Evolutionary conservation across 2,329 filamentous ascomycete genomes (phyloP), one percentile per base, ranked within the genome.

Genomic region (Mycocentrospora acerina): DNA sequence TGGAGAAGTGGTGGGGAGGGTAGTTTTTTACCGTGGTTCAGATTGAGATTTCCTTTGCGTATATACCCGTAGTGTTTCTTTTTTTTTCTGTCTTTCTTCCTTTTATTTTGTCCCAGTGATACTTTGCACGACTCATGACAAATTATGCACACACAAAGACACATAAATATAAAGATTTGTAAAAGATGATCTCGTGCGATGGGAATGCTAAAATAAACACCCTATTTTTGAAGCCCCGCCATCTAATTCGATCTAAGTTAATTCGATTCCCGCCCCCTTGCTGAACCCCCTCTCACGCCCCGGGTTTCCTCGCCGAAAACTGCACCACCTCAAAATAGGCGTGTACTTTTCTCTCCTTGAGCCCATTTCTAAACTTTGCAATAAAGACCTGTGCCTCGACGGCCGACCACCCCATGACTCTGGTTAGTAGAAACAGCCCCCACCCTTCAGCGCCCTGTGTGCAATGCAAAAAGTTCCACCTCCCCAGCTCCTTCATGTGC

Each of bases 351-450:
- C 51, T 58, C 31, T 55, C 56, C 40, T 57, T 59, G 13, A 66
- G 33, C 2, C 64, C 63, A n/a, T 51, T 48, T 17, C 51, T 46
- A 9, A 62, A 60, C 45, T 57, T 59, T 6, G 58, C 58, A 40
- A 67, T 55, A 35, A 75, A 69, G 3, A 73, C 53, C 39, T 73
- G 67, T 3, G 74, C 69, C 47, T 74, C 71, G 22, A 70, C 64
- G 17, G 67, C 57, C 30, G 49, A 63, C 71, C 56, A 61, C 0
- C 50, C 47, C 62, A 61, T 58, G 24, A 60, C 53, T 13, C 53
- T 44, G 3, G 55, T 60, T 46, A 55, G 31, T 38, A 63, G 31
- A 40, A 59, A 51, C 37, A 63, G 29, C 28, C 53, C 49, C 61
- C 54, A 55, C 15, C 63, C 53, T 43, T 60, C 55, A 1, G 57